Evolutionary conservation across 2,329 filamentous ascomycete species (phyloP), one percentile per base, ranked within the genome.

Genomic region (Aspergillus ruber): DNA sequence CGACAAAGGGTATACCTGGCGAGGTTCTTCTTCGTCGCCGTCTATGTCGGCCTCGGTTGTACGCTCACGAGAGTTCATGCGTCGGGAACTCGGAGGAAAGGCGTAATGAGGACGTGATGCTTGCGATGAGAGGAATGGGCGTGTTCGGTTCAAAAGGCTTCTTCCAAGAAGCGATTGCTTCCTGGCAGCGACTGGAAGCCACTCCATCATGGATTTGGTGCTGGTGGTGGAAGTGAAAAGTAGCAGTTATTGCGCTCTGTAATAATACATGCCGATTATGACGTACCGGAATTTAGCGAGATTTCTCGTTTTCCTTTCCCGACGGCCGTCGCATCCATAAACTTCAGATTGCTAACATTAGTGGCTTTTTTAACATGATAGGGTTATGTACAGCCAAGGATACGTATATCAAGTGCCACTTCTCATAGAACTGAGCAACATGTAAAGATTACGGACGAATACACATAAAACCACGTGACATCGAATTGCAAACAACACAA

Each of bases 1-100:
- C 1, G 69, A 65, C 13, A 73, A 51, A 4, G 68, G 69, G 44
- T 71, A 57, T 15, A 67, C 65, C 49, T 73, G 71, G n/a, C 50
- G 44, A 13, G 47, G 6, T 1, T 50, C 48, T 1, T 50, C 48
- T 44, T 25, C 15, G 20, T 42, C 41, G 35, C 55, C 43, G 21
- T 51, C 50, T 35, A 43, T 44, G 36, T 56, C 45, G 21, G 50
- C 50, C 20, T 44, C 17, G 38, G 51, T 49, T 41, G 55, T 42
- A 46, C 44, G 49, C 38, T 45, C 43, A 18, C 57, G 55, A 38
- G 53, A 50, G 45, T 45, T 50, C 44, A 52, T 55, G 50, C 50
- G 58, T 47, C 54, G 58, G 48, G 50, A 35, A 27, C 53, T 56
- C 25, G 54, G 46, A 44, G 45, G 43, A 21, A 53, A 52, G 40